A percentile compares a stretch with the other conserved stretches of the same genome.
Evolutionary conservation across 176 grass and related monocot genomes (phyloP).

Genomic region (Aegilops bicornis): DNA sequence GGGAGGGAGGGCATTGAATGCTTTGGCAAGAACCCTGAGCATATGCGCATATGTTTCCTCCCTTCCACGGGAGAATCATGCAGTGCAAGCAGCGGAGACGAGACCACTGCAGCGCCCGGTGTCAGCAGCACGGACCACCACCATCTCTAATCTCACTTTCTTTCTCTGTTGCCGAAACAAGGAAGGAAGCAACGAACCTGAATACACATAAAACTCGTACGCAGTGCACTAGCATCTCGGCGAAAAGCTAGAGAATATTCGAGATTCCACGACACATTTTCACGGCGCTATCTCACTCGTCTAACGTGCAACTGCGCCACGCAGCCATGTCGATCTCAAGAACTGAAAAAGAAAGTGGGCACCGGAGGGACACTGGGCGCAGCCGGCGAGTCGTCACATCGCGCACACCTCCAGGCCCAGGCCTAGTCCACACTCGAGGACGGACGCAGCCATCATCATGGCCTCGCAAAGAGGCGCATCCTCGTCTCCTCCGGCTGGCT

Average conservation of each 20-base stretch:
- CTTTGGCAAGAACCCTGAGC: background rate
- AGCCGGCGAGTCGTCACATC: background rate
- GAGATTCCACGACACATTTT: background rate
- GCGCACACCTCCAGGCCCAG: background rate
- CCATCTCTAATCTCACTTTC: background rate
- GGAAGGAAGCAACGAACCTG: too few relatives aligned
- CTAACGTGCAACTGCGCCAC: background rate
- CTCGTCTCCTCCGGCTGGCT: background rate
- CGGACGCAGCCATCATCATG: background rate
- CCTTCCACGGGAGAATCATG: conserved; percentile 7
- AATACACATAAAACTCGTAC: too few relatives aligned
- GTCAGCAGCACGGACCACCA: conserved; percentile 2
- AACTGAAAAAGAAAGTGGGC: background rate
- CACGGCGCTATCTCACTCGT: background rate
- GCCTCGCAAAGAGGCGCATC: background rate
- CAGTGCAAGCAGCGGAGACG: background rate
- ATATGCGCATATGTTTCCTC: conserved; percentile 3
- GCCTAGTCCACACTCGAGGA: background rate
- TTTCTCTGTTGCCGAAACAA: background rate
- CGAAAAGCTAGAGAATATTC: background rate
- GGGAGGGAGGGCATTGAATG: background rate
- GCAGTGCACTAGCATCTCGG: too few relatives aligned
- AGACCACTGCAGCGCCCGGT: background rate
- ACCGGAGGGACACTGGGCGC: too few relatives aligned
- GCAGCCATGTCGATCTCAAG: background rate